Conservation (phyloP, 1,284 basidiomycete species). For the Moniliophthora roreri region DNA sequence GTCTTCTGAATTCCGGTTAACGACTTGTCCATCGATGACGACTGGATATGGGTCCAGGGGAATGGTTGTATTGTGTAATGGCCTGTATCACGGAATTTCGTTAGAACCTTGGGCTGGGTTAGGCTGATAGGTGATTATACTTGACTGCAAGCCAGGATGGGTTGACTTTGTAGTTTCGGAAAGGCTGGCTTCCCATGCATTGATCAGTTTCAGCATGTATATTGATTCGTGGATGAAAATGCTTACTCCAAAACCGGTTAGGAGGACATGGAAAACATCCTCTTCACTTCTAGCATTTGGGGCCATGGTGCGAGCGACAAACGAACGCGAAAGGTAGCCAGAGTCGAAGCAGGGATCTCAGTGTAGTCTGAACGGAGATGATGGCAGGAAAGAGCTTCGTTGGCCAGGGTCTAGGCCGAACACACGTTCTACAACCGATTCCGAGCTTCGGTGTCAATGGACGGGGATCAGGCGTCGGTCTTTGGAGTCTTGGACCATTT, state of each 20-base stretch:
- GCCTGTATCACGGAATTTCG: conserved; percentile 9
- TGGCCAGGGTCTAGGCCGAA: no score
- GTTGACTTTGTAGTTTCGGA: conserved; percentile 46
- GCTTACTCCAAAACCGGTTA: conserved; percentile 25
- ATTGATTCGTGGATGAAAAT: background rate
- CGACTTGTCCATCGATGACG: conserved; percentile 11
- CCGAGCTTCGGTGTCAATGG: no score
- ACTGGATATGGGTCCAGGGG: conserved; percentile 9
- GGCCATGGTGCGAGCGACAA: no score
- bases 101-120: background rate
- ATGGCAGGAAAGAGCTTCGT: no score
- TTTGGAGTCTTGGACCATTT: no score
- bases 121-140: background rate
- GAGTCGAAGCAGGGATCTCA: no score
- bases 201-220: conserved; percentile 1
- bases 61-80: conserved; percentile 49
- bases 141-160: conserved; percentile 58
- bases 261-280: conserved; percentile 17
- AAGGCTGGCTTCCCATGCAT: conserved; percentile 37
- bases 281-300: background rate
- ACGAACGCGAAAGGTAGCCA: no score
- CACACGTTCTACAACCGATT: no score
- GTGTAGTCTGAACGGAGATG: no score
- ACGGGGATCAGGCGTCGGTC: no score
- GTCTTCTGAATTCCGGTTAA: background rate